phyloP scores from a whole-genome alignment of 306 rosid genomes.

The Sindora glabra region DNA sequence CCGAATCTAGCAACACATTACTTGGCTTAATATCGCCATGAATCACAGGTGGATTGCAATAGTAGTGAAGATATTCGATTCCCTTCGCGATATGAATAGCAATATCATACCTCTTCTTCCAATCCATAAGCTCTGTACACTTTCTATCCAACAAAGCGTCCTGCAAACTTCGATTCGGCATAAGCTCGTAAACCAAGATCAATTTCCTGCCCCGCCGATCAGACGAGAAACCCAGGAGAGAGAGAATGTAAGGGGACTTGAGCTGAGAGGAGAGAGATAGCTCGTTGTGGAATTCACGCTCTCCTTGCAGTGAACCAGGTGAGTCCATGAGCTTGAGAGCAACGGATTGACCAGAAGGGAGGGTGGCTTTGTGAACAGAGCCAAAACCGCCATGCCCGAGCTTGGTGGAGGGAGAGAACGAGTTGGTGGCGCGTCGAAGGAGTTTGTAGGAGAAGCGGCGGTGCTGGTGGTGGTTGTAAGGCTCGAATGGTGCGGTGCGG shows the following conservation, averaged over 20 bases:
- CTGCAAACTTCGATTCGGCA: constrained; percentile 85
- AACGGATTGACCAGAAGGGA: constrained; percentile 61
- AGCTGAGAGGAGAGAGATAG: constrained; percentile 61
- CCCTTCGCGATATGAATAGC: constrained; percentile 62
- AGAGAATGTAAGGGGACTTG: constrained; percentile 41
- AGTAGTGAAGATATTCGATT: constrained; percentile 65
- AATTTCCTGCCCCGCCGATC: constrained; percentile 60
- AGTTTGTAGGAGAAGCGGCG: constrained; percentile 65
- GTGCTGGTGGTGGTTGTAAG: constrained; percentile 17
- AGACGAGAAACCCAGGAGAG: constrained; percentile 70
- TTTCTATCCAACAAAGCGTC: constrained; percentile 69
- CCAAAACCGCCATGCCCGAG: constrained; percentile 97
- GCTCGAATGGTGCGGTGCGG: constrained; percentile 74
- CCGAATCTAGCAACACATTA: constrained; percentile 64
- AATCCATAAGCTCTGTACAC: constrained; percentile 69
- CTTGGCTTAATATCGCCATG: constrained; percentile 93
- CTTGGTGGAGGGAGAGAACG: constrained; percentile 64
- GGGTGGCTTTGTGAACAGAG: constrained; percentile 78
- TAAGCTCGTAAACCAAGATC: constrained; percentile 70
- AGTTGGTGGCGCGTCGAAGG: constrained; percentile 73
- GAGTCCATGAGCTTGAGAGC: constrained; percentile 90
- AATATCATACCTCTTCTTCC: constrained; percentile 67
- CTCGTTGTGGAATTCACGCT: constrained; percentile 90
- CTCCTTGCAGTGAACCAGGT: constrained; percentile 86
- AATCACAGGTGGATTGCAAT: constrained; percentile 75